These are phyloP conservation scores for Magnaporthiopsis poae DNA, from an alignment of 2,329 filamentous ascomycete genomes.

Conservation along the genomic window DNA sequence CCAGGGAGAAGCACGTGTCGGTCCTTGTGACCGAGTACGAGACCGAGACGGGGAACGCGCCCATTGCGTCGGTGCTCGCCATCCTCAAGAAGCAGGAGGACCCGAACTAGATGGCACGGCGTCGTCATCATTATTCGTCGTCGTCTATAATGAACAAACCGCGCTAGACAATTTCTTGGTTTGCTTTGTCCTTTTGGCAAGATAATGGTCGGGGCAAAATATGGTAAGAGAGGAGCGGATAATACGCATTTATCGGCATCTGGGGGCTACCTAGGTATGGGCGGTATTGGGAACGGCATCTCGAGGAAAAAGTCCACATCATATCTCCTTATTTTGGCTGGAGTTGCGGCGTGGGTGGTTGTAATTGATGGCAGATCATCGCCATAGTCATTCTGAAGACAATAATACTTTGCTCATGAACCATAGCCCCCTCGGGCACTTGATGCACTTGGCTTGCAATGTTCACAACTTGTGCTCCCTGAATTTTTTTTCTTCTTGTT, in stretches of 20 bases:
- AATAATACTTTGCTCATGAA: not conserved
- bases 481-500: not conserved
- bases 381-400: not conserved
- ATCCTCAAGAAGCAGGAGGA: constrained; percentile 49
- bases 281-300: not conserved
- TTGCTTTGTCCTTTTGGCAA: not conserved
- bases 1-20: constrained; percentile 73
- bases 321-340: not conserved
- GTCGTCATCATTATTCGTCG: not conserved
- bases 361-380: not conserved
- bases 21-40: constrained; percentile 89
- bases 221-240: not conserved
- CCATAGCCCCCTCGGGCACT: not conserved
- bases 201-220: not conserved
- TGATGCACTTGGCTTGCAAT: not conserved
- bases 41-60: constrained; percentile 78
- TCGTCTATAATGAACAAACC: not conserved
- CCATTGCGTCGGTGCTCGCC: constrained; percentile 71
- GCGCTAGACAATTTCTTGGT: not conserved
- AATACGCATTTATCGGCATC: not conserved
- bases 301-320: not conserved
- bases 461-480: not conserved
- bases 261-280: not conserved
- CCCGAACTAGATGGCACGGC: constrained; percentile 28
- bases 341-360: not conserved